These are phyloP conservation scores for Penicillium sp. DNA, from an alignment of 2,329 filamentous ascomycete species.

Conservation along the genomic window DNA sequence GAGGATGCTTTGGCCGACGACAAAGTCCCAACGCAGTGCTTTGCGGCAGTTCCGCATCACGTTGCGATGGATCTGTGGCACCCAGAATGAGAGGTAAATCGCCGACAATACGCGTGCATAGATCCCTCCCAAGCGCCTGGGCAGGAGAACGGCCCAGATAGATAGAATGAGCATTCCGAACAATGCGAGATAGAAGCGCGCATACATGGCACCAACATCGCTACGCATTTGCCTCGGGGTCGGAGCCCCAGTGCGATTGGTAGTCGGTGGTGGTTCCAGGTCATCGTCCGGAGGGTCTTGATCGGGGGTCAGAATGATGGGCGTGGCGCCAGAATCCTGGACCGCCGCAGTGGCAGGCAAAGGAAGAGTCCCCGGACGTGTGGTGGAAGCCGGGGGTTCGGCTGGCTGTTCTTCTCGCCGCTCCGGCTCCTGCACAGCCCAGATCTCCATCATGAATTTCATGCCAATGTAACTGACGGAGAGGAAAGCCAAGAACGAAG, in stretches of 20 bases:
- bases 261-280: slow-evolving; percentile 30
- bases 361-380: slow-evolving; percentile 44
- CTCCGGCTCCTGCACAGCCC: slow-evolving; percentile 57
- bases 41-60: slow-evolving; percentile 85
- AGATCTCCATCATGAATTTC: slow-evolving; percentile 66
- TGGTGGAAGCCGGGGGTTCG: slow-evolving; percentile 26
- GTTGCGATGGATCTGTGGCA: slow-evolving; percentile 89
- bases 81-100: slow-evolving; percentile 84
- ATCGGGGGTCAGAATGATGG: slow-evolving; percentile 59
- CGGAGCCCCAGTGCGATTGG: slow-evolving; percentile 35
- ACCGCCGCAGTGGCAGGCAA: slow-evolving; percentile 52
- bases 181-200: slow-evolving; percentile 61
- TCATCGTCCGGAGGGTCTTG: slow-evolving; percentile 51
- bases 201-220: slow-evolving; percentile 59
- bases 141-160: slow-evolving; percentile 59
- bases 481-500: slow-evolving; percentile 59
- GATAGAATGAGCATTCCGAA: slow-evolving; percentile 58
- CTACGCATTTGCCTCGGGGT: slow-evolving; percentile 38
- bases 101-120: slow-evolving; percentile 66
- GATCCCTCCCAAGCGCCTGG: slow-evolving; percentile 49
- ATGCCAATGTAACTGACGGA: slow-evolving; percentile 63
- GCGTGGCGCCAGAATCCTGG: slow-evolving; percentile 50
- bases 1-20: slow-evolving; percentile 76
- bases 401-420: slow-evolving; percentile 35
- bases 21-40: slow-evolving; percentile 87